Conservation (phyloP, 2,329 filamentous ascomycete species). For the Neonectria faginata region DNA sequence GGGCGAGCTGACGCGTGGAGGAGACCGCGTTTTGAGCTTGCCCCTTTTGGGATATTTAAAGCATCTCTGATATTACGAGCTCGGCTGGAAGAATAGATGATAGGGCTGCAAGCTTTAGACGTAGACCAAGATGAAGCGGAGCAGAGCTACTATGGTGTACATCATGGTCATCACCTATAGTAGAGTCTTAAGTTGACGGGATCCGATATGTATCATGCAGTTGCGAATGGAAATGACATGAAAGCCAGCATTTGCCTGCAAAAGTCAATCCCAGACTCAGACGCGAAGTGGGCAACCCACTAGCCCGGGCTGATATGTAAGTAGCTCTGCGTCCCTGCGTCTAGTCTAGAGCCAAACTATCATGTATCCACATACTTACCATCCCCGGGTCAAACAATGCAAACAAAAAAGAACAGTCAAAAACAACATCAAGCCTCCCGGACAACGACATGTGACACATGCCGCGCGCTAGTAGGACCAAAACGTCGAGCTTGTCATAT, state of each 20-base stretch:
- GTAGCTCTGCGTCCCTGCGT: slow-evolving; percentile 17
- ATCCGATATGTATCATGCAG: not conserved
- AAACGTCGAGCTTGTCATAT: not conserved
- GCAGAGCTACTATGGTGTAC: not conserved
- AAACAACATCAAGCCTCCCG: not conserved
- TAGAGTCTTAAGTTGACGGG: not conserved
- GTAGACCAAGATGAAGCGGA: not conserved
- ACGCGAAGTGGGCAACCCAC: not conserved
- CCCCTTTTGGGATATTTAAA: slow-evolving; percentile 26
- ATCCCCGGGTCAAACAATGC: slow-evolving; percentile 2
- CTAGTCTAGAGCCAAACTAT: slow-evolving; percentile 3
- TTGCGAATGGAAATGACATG: not conserved
- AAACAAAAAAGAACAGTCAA: not conserved
- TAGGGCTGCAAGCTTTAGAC: not conserved
- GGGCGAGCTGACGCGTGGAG: slow-evolving; percentile 24
- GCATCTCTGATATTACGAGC: slow-evolving; percentile 17
- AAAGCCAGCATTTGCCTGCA: not conserved
- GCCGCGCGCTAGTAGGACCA: not conserved
- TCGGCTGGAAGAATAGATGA: slow-evolving; percentile 5
- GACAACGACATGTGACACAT: not conserved
- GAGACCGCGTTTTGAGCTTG: slow-evolving; percentile 27
- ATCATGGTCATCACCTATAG: not conserved
- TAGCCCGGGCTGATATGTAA: slow-evolving; percentile 4
- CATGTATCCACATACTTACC: not conserved
- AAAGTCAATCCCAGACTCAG: not conserved